Percentiles rank a stretch among this genome's conserved stretches.
Evolutionary conservation across 352 stramenopile genomes (phyloP).

Genomic region (Phytophthora idaei): DNA sequence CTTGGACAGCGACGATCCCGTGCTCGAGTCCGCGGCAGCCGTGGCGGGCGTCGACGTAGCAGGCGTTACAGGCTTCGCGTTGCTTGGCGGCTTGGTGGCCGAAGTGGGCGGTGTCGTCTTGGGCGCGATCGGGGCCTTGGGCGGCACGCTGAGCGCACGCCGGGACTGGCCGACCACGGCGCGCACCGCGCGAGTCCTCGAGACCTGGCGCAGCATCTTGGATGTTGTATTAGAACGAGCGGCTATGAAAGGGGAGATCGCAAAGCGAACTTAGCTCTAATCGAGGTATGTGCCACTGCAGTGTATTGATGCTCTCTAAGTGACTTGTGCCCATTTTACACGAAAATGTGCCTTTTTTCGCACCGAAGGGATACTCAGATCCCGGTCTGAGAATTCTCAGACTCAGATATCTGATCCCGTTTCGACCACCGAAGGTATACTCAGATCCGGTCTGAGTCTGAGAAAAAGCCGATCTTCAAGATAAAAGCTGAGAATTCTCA

Average conservation of each 20-base stretch:
- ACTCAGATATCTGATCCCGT: no score
- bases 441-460: no score
- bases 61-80: constrained; percentile 5
- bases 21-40: constrained; percentile 38
- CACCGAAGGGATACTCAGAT: no score
- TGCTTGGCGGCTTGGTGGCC: constrained; percentile 16
- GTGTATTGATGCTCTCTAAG: no score
- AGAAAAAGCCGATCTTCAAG: no score
- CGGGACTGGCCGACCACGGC: constrained; percentile 11
- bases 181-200: constrained; percentile 25
- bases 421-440: no score
- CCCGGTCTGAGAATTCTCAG: no score
- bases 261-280: no score
- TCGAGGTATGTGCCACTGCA: no score
- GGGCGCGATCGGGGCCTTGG: constrained; percentile 13
- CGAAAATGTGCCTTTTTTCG: no score
- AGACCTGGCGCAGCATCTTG: constrained; percentile 38
- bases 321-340: no score
- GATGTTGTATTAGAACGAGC: constrained; percentile 2
- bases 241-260: constrained; percentile 6
- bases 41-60: constrained; percentile 7
- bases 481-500: no score
- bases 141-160: constrained; percentile 22
- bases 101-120: constrained; percentile 1
- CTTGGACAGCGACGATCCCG: constrained; percentile 51